Percentiles rank a stretch among this genome's conserved stretches.
phyloP scores from a whole-genome alignment of 306 rosid species.

The Castanea mollissima region DNA sequence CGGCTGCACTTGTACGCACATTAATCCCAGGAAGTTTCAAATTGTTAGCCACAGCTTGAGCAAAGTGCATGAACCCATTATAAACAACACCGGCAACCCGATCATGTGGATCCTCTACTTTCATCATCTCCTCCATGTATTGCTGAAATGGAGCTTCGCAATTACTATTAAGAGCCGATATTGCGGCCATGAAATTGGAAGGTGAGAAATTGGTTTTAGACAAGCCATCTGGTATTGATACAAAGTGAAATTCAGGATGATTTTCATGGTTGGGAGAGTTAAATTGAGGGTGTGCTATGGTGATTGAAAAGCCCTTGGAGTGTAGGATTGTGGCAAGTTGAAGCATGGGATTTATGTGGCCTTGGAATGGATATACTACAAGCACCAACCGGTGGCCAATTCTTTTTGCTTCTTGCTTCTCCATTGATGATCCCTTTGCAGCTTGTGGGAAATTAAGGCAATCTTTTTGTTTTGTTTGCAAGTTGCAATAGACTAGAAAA shows the following conservation, averaged over 20 bases:
- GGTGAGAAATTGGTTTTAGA: not conserved
- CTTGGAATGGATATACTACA: slow-evolving; percentile 25
- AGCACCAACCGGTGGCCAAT: slow-evolving; percentile 1
- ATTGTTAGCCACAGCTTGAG: not conserved
- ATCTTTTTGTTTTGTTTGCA: not conserved
- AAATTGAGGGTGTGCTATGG: slow-evolving; percentile 22
- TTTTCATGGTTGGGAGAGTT: slow-evolving; percentile 21
- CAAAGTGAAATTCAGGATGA: slow-evolving; percentile 22
- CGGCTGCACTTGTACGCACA: not conserved
- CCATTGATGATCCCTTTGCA: not conserved
- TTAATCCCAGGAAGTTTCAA: not conserved
- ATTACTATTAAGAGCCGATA: not conserved
- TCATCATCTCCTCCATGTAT: not conserved
- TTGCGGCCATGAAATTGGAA: not conserved
- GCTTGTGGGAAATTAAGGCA: too few relatives aligned
- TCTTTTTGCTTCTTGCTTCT: not conserved
- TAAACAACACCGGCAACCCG: not conserved
- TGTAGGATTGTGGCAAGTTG: slow-evolving; percentile 22
- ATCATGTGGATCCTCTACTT: not conserved
- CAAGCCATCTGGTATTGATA: slow-evolving; percentile 3
- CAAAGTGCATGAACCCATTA: not conserved
- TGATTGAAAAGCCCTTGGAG: slow-evolving; percentile 32
- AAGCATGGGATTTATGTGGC: slow-evolving; percentile 32
- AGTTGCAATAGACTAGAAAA: not conserved
- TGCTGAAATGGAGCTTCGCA: not conserved